Base-by-base conservation (phyloP, 805 yeast genomes). In the Teunomyces tritomae region DNA sequence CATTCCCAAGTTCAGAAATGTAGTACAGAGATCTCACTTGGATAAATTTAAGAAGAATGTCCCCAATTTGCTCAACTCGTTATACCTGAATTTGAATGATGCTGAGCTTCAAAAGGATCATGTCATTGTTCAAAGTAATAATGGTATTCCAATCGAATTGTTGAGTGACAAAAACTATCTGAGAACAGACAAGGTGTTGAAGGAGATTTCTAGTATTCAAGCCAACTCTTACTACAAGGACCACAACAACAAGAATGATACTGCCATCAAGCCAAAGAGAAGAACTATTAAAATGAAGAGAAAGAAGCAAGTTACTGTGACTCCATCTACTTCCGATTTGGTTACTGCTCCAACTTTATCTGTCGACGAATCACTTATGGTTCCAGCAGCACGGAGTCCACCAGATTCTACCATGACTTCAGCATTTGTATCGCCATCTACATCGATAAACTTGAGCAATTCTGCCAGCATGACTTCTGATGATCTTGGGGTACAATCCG, bases 11-110 rank as follows among this genome's bases (percentile, higher is more conserved):
- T 77, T 85, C 52, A 75, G 73, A 26, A 81, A 79, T 50, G 76
- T 82, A 2, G 74, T 84, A 14, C 84, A 80, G 55, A 70, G 89
- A 50, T 78, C 84, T 20, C 68, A 72, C 64, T 71, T 67, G 63
- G 80, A 62, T 44, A 72, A 61, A 45, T 61, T 63, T 51, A 70
- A 55, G 67, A 76, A 67, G 63, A 70, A 62, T 55, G 56, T 62
- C 9, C 77, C 77, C 5, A 70, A 61, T 44, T 66, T 73, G 57
- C 56, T 65, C 49, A 65, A 67, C 44, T 63, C 73, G 14, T 58
- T 72, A 46, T 66, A 65, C 49, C 60, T 67, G 16, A 70, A 66
- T 47, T 57, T 73, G 49, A 70, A 67, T 45, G 66, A 62, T 39
- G 37, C 29, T 10, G 45, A 29, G 8, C 16, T 30, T 8, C 17